Conservation (phyloP, 2,329 filamentous ascomycete genomes). For the Alternaria triticimaculans region DNA sequence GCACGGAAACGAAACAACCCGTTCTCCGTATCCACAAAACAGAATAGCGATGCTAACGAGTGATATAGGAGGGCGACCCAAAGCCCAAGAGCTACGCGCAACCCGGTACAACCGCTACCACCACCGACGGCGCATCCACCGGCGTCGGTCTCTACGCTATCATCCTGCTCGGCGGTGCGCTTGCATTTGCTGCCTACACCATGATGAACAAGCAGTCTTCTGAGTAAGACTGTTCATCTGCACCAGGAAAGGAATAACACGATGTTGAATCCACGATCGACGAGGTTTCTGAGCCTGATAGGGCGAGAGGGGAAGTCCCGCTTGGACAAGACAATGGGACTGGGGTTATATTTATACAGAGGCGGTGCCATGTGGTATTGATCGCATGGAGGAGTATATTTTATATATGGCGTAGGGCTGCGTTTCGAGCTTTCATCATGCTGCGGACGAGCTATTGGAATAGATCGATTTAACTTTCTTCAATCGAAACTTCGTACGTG, state of each 20-base stretch:
- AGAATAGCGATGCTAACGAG: slow-evolving; percentile 1
- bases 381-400: not conserved
- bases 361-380: not conserved
- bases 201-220: slow-evolving; percentile 70
- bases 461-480: slow-evolving; percentile 2
- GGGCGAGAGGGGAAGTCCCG: not conserved
- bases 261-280: no score
- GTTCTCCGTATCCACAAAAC: not conserved
- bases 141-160: slow-evolving; percentile 84
- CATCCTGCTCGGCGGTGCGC: slow-evolving; percentile 75
- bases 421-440: not conserved
- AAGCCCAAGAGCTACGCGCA: slow-evolving; percentile 66
- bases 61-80: slow-evolving; percentile 72
- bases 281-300: no score
- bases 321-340: not conserved
- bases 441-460: not conserved
- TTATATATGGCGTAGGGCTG: not conserved
- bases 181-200: slow-evolving; percentile 83
- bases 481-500: no score
- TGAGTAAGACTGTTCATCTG: slow-evolving; percentile 7
- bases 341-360: not conserved
- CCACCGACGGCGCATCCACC: slow-evolving; percentile 61
- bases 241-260: no score
- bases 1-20: not conserved
- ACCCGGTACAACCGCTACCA: slow-evolving; percentile 56